These are phyloP conservation scores for Tylopilus vinaceipallidus DNA, from an alignment of 768 basidiomycete species.

Conservation along the genomic window DNA sequence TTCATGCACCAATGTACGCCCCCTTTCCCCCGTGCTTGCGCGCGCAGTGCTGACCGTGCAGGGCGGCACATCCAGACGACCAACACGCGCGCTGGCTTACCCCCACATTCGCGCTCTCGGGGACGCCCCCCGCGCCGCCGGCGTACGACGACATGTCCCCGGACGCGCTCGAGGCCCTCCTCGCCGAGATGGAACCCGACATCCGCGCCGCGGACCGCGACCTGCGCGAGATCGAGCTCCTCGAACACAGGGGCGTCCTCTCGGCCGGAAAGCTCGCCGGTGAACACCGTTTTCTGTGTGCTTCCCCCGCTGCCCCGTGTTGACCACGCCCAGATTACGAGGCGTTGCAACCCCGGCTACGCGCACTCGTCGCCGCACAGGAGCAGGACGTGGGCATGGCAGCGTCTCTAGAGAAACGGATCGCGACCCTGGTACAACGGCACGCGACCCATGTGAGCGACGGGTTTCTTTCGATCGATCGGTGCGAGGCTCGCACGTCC, in stretches of 20 bases:
- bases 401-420: conserved; percentile 59
- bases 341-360: conserved; percentile 64
- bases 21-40: background rate
- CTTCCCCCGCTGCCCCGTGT: background rate
- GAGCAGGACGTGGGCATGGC: conserved; percentile 59
- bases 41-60: too few relatives aligned
- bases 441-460: conserved; percentile 69
- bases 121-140: conserved; percentile 47
- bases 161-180: conserved; percentile 65
- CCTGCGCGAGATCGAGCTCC: conserved; percentile 69
- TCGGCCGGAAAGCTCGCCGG: conserved; percentile 71
- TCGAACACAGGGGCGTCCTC: conserved; percentile 69
- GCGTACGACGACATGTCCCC: conserved; percentile 64
- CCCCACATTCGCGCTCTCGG: conserved; percentile 75
- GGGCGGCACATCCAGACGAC: too few relatives aligned
- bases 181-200: conserved; percentile 80
- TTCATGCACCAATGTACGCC: conserved; percentile 70
- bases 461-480: background rate
- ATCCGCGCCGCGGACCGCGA: conserved; percentile 81
- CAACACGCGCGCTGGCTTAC: conserved; percentile 73
- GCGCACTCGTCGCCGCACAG: conserved; percentile 53
- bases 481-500: background rate
- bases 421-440: conserved; percentile 61
- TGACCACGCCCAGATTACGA: conserved; percentile 54
- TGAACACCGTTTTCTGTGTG: too few relatives aligned